These are phyloP conservation scores for Rhizopus stolonifer DNA, from an alignment of 371 early-diverging fungal species.

Conservation along the genomic window DNA sequence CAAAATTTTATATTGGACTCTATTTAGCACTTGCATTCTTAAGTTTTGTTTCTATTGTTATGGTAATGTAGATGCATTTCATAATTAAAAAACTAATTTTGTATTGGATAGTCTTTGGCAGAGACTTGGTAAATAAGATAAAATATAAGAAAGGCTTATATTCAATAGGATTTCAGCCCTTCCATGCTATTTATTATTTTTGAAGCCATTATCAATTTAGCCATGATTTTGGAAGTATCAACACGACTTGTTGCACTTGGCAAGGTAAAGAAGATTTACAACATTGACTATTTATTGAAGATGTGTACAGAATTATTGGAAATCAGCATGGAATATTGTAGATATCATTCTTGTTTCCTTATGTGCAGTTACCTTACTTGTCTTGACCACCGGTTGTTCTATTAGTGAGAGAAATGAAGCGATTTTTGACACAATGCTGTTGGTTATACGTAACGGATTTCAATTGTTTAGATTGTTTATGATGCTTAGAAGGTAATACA, in stretches of 20 bases:
- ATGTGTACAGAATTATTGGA: slow-evolving; percentile 63
- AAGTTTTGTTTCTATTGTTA: slow-evolving; percentile 63
- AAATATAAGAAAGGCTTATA: neutral
- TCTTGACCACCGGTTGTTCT: slow-evolving; percentile 65
- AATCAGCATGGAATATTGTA: slow-evolving; percentile 71
- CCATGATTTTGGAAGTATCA: slow-evolving; percentile 75
- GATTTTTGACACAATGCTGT: slow-evolving; percentile 67
- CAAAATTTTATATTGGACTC: slow-evolving; percentile 66
- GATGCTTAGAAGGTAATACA: slow-evolving; percentile 70
- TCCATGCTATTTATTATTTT: slow-evolving; percentile 54
- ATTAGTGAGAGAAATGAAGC: slow-evolving; percentile 60
- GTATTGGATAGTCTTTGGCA: slow-evolving; percentile 43
- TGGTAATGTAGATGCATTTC: slow-evolving; percentile 35
- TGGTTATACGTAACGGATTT: slow-evolving; percentile 71
- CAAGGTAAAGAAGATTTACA: slow-evolving; percentile 40
- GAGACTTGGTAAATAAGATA: slow-evolving; percentile 39
- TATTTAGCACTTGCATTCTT: slow-evolving; percentile 68
- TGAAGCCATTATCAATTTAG: slow-evolving; percentile 70
- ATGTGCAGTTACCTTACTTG: slow-evolving; percentile 68
- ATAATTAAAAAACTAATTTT: neutral
- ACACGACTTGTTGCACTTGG: slow-evolving; percentile 69
- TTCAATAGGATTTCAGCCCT: too few species aligned
- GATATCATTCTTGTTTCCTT: slow-evolving; percentile 66
- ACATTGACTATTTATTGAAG: neutral
- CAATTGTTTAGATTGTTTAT: slow-evolving; percentile 67